Conservation (phyloP, 306 rosid genomes). For the Cucurbita argyrosperma region DNA sequence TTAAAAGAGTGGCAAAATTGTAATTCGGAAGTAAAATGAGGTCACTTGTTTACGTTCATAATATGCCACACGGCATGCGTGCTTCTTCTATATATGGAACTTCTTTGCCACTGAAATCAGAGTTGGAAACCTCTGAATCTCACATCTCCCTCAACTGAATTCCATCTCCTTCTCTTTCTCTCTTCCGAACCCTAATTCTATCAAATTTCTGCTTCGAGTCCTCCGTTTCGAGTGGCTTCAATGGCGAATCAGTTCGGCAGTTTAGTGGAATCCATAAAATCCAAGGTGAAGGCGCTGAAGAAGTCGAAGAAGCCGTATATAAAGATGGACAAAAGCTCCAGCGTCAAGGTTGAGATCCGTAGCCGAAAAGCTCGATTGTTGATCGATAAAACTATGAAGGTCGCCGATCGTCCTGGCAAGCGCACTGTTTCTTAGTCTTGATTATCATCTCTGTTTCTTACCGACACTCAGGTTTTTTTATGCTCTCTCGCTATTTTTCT, state of each 20-base stretch:
- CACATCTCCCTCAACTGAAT: background rate
- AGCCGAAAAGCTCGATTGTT: slow-evolving; percentile 73
- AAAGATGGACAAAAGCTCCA: slow-evolving; percentile 86
- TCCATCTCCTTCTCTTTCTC: background rate
- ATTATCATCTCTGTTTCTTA: background rate
- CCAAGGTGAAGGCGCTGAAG: slow-evolving; percentile 55
- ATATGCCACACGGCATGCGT: background rate
- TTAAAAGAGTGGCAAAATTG: background rate
- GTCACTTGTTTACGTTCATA: background rate
- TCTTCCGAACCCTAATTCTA: background rate
- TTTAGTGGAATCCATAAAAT: slow-evolving; percentile 65
- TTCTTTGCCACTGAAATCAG: background rate
- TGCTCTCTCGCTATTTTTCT: background rate
- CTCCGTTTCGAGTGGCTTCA: background rate
- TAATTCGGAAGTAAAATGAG: background rate
- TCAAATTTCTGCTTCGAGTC: background rate
- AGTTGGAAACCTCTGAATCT: background rate
- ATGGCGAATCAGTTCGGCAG: slow-evolving; percentile 57
- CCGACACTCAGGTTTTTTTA: background rate
- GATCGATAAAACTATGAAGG: slow-evolving; percentile 73
- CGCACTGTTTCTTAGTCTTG: slow-evolving; percentile 10
- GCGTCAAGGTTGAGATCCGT: slow-evolving; percentile 85
- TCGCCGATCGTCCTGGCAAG: slow-evolving; percentile 50
- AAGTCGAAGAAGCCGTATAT: slow-evolving; percentile 49
- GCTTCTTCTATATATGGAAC: background rate